Base-by-base conservation (phyloP, 495 filamentous ascomycete species). In the Cudoniella acicularis region DNA sequence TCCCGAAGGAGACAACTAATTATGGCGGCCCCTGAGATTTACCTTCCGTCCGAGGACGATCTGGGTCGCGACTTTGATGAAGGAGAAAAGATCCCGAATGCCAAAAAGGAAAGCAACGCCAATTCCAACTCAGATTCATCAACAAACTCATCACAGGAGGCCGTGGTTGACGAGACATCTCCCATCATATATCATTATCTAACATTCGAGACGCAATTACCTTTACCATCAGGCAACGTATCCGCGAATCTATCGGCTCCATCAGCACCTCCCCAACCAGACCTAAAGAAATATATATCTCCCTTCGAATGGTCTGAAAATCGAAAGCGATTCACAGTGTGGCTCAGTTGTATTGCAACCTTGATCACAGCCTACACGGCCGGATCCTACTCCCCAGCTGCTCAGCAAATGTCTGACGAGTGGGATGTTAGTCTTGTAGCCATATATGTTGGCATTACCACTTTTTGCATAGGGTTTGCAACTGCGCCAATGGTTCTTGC, bases 401-500 rank as follows among this genome's bases (percentile, higher is more conserved):
- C 84, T 1, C 64, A 69, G 1, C 79, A 90, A 49, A 80, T 96
- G 73, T 78, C 74, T 10, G 71, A 71, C 1, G 76, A 88, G 57
- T 87, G 86, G 76, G 69, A 77, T 20, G 78, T 91, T 10, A 83
- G 85, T 45, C 70, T 75, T 18, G 78, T 88, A 10, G 84, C 87
- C 20, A 82, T 87, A 27, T 75, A 89, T 16, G 75, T 87, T n/a
- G 90, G 90, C 11, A 88, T 96, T 48, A 94, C 91, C 0, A 78
- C 83, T 2, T 98, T 95, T 71, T 92, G 89, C 40, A 64, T 79
- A 25, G 93, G 93, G 9, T 97, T 98, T 66, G 90, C 79, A 0
- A 66, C 91, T 45, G 90, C 92, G 0, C 93, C 93, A 0, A 96
- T 98, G 91, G 75, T 92, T 10, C 78, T 97, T 0, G 93, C 92